Evolutionary conservation across 148 eudicot species (phyloP).

Genomic region (Nepenthes gracilis): DNA sequence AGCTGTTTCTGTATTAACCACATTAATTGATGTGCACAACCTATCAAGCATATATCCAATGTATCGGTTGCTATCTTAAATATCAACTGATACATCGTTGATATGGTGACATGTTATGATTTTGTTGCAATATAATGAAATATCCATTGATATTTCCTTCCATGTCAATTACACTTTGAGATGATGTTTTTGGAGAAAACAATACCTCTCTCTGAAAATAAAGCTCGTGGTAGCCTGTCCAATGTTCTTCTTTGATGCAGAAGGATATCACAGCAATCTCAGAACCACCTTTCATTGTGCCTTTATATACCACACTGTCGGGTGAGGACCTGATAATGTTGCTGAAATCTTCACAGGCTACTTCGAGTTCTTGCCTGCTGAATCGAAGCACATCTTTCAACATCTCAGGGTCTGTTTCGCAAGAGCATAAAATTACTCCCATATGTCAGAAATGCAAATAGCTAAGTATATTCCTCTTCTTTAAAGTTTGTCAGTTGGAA

Average conservation of each 20-base stretch:
- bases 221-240: constrained; percentile 89
- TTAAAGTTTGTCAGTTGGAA: not conserved
- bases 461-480: too few relatives aligned
- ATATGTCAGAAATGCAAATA: too few relatives aligned
- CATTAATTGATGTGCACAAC: too few relatives aligned
- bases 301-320: constrained; percentile 85
- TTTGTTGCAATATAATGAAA: too few relatives aligned
- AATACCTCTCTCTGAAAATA: constrained; percentile 90
- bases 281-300: constrained; percentile 80
- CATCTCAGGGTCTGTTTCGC: constrained; percentile 52
- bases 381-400: constrained; percentile 58
- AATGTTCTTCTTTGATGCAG: constrained; percentile 85
- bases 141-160: too few relatives aligned
- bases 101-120: too few relatives aligned
- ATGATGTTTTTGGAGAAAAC: not conserved
- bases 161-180: not conserved
- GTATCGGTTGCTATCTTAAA: too few relatives aligned
- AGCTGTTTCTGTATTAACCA: too few relatives aligned
- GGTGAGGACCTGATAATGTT: constrained; percentile 88
- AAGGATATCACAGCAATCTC: constrained; percentile 93
- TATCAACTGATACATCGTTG: too few relatives aligned
- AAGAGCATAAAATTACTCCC: not conserved
- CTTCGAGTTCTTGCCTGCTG: constrained; percentile 86
- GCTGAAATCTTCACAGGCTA: constrained; percentile 99
- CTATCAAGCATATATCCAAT: too few relatives aligned